phyloP scores from a whole-genome alignment of 2,329 filamentous ascomycete species.

The Sarocladium kiliense region DNA sequence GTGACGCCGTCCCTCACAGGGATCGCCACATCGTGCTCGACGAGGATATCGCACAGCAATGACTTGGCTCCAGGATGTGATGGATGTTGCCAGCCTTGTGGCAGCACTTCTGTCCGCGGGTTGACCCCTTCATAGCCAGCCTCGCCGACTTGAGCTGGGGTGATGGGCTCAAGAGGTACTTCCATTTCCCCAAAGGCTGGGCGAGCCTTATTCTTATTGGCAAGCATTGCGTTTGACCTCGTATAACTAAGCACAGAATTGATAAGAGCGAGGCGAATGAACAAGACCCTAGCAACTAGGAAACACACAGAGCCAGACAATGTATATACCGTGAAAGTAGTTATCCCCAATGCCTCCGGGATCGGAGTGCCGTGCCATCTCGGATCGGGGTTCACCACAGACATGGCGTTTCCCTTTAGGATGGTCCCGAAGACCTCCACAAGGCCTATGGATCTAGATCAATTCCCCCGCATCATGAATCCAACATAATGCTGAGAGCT shows the following conservation, averaged over 20 bases:
- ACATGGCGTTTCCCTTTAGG: too few species aligned
- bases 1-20: conserved; percentile 34
- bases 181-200: not conserved
- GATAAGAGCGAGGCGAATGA: too few species aligned
- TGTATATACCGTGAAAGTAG: too few species aligned
- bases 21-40: conserved; percentile 41
- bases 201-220: not conserved
- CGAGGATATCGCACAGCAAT: conserved; percentile 25
- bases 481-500: too few species aligned
- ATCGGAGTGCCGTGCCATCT: too few species aligned
- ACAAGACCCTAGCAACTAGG: not conserved
- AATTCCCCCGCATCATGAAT: too few species aligned
- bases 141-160: not conserved
- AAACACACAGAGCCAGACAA: too few species aligned
- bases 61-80: not conserved
- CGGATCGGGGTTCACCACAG: too few species aligned
- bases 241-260: too few species aligned
- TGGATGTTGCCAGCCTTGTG: not conserved
- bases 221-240: not conserved
- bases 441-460: too few species aligned
- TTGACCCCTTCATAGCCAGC: not conserved
- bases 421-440: too few species aligned
- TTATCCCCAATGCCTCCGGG: too few species aligned
- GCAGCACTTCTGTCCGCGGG: not conserved
- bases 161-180: not conserved